Base-by-base conservation (phyloP, 2,329 filamentous ascomycete genomes). In the Fonsecaea nubica region DNA sequence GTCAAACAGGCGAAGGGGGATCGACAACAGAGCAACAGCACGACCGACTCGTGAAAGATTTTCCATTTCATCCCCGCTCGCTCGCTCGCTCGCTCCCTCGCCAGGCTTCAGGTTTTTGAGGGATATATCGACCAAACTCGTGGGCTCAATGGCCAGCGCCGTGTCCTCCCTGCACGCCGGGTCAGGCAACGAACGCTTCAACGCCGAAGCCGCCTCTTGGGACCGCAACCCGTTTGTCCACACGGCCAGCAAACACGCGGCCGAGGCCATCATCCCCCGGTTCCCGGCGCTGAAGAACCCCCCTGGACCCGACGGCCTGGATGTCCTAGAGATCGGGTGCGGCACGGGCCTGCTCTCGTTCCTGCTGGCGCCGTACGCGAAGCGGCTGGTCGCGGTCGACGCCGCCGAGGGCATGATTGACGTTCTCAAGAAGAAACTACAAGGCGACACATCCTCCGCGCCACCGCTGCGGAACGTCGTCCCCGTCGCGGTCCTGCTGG, bases 251-350 rank as follows among this genome's bases (percentile, higher is more conserved):
- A 72, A 77, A 3, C 76, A 77, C 18, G 84, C 84, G 0, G 78
- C 81, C 50, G 73, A 81, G 36, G 81, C 83, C 13, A 81, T 87
- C 42, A 74, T 82, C 32, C 64, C 73, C 5, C 72, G 75, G 50
- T 74, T 82, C 3, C 79, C 81, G 0, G 74, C 66, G 35, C 68
- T 75, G 59, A 74, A 73, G 18, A 72, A 74, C 35, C 45, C 64
- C 1, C 57, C 61, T 4, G 56, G 72, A 21, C 62, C 72, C 5
- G 66, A 67, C 72, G 76, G 74, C 13, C 73, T 82, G 33, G 78
- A 84, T 64, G 79, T 87, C 7, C 81, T 87, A 2, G 85, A 87
- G 74, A 81, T 87, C 18, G 85, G 85, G 60, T 86, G 84, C 69
- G 85, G 85, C 57, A 87, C 85, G 3, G 85, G 85, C 8, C 79